These are phyloP conservation scores for Hyaloscypha hepaticicola DNA, from an alignment of 495 filamentous ascomycete species.

Conservation along the genomic window DNA sequence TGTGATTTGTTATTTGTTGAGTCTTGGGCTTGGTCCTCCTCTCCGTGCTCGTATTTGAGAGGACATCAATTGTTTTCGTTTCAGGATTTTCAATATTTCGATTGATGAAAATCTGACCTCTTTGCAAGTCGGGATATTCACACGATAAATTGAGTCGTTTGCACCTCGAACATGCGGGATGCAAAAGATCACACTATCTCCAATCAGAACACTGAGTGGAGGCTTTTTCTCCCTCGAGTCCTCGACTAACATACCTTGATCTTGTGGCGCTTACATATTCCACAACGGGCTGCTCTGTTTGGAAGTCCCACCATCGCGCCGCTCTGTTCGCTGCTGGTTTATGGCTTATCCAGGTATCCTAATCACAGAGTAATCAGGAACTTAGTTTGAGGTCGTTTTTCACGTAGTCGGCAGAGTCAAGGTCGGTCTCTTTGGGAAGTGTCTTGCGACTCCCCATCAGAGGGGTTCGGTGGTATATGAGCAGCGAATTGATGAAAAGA, in stretches of 20 bases:
- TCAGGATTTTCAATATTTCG: neutral
- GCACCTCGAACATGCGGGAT: slow-evolving; percentile 1
- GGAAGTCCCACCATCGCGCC: neutral
- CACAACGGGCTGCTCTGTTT: neutral
- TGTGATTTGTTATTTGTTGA: no score
- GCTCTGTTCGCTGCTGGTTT: neutral
- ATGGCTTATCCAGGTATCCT: no score
- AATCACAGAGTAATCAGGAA: no score
- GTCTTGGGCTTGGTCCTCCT: no score
- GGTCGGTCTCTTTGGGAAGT: no score
- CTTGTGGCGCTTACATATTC: neutral
- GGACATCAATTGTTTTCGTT: neutral
- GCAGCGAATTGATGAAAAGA: no score
- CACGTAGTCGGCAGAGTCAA: no score
- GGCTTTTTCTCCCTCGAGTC: neutral
- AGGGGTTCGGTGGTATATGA: no score
- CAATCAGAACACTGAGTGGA: neutral
- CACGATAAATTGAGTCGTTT: neutral
- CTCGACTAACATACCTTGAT: slow-evolving; percentile 1
- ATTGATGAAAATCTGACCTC: slow-evolving; percentile 1
- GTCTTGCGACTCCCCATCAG: no score
- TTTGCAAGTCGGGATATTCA: neutral
- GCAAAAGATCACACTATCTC: slow-evolving; percentile 4
- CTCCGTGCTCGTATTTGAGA: no score
- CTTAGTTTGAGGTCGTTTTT: no score